Base-by-base conservation (phyloP, 306 rosid genomes). In the Corylus heterophylla region DNA sequence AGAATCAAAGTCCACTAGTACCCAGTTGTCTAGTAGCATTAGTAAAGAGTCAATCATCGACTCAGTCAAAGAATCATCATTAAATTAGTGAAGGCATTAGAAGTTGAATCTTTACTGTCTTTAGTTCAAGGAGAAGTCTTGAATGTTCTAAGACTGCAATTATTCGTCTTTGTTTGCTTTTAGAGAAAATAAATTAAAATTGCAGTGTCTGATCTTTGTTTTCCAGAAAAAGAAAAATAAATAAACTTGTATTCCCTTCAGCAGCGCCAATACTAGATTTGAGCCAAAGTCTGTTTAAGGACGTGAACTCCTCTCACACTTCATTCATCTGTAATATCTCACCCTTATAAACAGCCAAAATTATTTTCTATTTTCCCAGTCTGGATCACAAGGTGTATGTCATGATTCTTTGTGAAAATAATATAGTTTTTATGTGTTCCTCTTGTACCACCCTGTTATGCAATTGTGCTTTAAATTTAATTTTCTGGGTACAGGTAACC, bases 401-500 rank as follows among this genome's bases (percentile, higher is more conserved):
- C 7, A 62, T 29, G 18, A 62, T 29, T 7, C 69, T 62, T 29
- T 31, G 39, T 31, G 39, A 62, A 66, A 66, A 64, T 64, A 8
- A 31, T 12, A 14, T 16, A 16, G 16, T 13, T 14, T 16, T 17
- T 66, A 42, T 7, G 7, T 7, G 13, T 66, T 66, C 71, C 71
- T 35, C 71, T 13, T 66, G 71, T 22, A 16, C 48, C 13, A 37
- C 17, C 54, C 9, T 35, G 52, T 51, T 13, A 49, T 73, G 37
- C 58, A 63, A 63, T 10, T 79, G 70, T 10, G 5, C 52, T 73
- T 2, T 14, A 54, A 58, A 49, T 8, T 67, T 58, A 52, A 39
- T 14, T 59, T 59, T 25, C 7, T 12, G 48, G 62, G 17, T 62
- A 29, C 22, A 95, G 98, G 97, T 95, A 84, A 95, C 99, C 8